Percentiles rank a stretch among this genome's conserved stretches.
Conservation (phyloP, 306 rosid species). For the Prinsepia uniflora region DNA sequence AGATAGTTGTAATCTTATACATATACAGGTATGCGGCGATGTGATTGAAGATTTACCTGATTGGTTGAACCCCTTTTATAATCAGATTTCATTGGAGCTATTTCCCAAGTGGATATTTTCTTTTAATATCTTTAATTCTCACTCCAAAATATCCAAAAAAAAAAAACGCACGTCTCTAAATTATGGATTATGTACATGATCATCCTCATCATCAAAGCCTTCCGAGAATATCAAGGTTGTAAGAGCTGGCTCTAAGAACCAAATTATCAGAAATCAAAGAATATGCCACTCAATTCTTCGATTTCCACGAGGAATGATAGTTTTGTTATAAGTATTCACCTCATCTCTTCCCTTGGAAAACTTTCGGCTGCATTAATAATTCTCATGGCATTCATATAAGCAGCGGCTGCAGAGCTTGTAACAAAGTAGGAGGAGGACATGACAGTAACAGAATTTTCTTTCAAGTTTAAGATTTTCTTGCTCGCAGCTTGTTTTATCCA, state of each 20-base stretch:
- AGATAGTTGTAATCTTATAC: background rate
- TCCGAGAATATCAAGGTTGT: slow-evolving; percentile 13
- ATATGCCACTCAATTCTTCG: slow-evolving; percentile 25
- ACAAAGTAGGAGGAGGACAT: background rate
- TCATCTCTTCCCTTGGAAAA: slow-evolving; percentile 10
- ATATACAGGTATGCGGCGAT: slow-evolving; percentile 16
- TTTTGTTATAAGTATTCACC: slow-evolving; percentile 27
- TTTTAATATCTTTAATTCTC: background rate
- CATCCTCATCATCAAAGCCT: background rate
- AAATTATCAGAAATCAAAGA: background rate
- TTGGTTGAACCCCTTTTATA: slow-evolving; percentile 15
- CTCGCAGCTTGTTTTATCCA: slow-evolving; percentile 1
- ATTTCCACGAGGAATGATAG: background rate
- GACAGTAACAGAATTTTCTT: slow-evolving; percentile 2
- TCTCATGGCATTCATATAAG: background rate
- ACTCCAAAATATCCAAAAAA: background rate
- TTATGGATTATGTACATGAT: background rate
- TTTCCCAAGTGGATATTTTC: background rate
- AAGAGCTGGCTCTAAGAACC: slow-evolving; percentile 7
- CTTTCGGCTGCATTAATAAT: slow-evolving; percentile 21
- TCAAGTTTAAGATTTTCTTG: slow-evolving; percentile 5
- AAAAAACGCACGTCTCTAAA: background rate
- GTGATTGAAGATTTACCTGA: slow-evolving; percentile 1
- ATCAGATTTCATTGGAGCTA: slow-evolving; percentile 2
- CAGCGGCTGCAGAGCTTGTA: background rate